A percentile compares a stretch with the other conserved stretches of the same genome.
phyloP scores from a whole-genome alignment of 306 rosid genomes.

The Prunus kanzakura region DNA sequence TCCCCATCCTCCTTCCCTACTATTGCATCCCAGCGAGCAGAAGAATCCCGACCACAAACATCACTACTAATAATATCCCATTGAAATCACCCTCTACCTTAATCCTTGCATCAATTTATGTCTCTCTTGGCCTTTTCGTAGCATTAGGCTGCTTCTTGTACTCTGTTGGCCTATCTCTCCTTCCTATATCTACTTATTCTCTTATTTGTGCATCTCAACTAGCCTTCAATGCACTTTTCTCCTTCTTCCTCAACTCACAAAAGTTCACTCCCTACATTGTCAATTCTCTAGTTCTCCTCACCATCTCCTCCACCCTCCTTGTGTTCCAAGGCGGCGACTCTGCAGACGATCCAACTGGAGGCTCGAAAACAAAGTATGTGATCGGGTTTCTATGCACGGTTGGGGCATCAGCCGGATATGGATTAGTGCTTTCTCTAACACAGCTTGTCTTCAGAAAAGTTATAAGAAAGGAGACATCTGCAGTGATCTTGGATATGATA shows the following conservation, averaged over 20 bases:
- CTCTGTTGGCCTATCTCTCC: slow-evolving; percentile 37
- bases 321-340: slow-evolving; percentile 19
- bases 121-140: slow-evolving; percentile 27
- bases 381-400: slow-evolving; percentile 48
- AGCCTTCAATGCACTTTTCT: slow-evolving; percentile 55
- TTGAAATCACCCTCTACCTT: slow-evolving; percentile 8
- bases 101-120: slow-evolving; percentile 22
- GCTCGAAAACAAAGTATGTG: slow-evolving; percentile 28
- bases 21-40: slow-evolving; percentile 8
- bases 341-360: background rate
- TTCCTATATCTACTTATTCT: slow-evolving; percentile 48
- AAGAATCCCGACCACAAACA: background rate
- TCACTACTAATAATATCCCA: background rate
- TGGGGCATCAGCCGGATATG: slow-evolving; percentile 37
- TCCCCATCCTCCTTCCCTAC: slow-evolving; percentile 34
- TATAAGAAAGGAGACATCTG: slow-evolving; percentile 29
- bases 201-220: slow-evolving; percentile 40
- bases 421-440: slow-evolving; percentile 28
- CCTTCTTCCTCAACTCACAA: slow-evolving; percentile 21
- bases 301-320: slow-evolving; percentile 50
- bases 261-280: slow-evolving; percentile 47
- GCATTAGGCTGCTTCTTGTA: slow-evolving; percentile 21
- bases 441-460: slow-evolving; percentile 30
- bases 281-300: slow-evolving; percentile 54
- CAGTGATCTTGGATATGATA: slow-evolving; percentile 31